Percentiles rank a stretch among this genome's conserved stretches.
Evolutionary conservation across 192 early-diverging fungal genomes (phyloP).

Genomic region (Obelidium mucronatum): DNA sequence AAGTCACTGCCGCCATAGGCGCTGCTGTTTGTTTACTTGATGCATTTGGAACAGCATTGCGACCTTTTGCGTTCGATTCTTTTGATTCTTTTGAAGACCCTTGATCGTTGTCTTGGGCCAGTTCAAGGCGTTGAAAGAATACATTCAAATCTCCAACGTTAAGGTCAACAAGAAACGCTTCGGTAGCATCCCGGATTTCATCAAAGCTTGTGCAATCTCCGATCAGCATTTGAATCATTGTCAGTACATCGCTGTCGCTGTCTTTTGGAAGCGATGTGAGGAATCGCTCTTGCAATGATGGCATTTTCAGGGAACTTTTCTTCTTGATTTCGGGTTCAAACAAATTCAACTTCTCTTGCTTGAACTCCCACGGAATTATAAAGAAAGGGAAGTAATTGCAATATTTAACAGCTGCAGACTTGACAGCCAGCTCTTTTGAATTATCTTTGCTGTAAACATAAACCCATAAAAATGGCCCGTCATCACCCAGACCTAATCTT

Average conservation of each 20-base stretch:
- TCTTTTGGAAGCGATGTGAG: too few relatives aligned
- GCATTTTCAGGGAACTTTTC: too few relatives aligned
- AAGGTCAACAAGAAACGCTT: neutral
- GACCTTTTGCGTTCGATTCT: neutral
- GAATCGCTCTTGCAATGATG: too few relatives aligned
- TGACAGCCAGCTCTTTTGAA: too few relatives aligned
- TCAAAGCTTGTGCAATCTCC: neutral
- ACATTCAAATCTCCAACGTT: neutral
- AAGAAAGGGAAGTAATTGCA: too few relatives aligned
- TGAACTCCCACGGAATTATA: too few relatives aligned
- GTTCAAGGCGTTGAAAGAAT: neutral
- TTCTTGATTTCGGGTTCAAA: too few relatives aligned
- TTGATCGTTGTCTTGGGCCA: neutral
- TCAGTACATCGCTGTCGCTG: neutral
- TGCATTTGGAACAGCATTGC: neutral
- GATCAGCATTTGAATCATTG: neutral
- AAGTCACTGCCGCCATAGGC: neutral
- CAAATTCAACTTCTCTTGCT: too few relatives aligned
- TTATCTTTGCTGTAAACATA: too few relatives aligned
- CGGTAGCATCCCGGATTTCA: neutral
- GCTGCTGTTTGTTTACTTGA: neutral
- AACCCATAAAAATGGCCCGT: constrained; percentile 43
- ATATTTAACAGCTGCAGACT: too few relatives aligned
- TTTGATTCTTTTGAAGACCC: neutral
- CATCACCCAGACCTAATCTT: constrained; percentile 86